Evolutionary conservation across 495 filamentous ascomycete genomes (phyloP).

Genomic region (Amniculicola lignicola): DNA sequence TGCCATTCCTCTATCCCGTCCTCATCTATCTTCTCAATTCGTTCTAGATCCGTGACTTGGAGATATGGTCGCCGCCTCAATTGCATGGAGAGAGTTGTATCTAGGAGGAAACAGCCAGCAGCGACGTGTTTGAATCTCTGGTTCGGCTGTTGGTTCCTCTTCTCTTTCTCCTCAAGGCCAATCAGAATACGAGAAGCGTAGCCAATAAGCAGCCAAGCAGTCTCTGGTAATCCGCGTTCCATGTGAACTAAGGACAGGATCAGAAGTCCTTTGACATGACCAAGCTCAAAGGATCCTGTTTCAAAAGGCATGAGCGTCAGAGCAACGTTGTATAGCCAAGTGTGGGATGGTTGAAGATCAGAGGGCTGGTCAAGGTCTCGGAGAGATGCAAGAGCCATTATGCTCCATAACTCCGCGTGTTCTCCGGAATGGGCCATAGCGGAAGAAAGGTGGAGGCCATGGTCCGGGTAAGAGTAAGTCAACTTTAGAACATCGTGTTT

Average conservation of each 20-base stretch:
- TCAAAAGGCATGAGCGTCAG: conserved; percentile 59
- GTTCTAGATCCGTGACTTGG: conserved; percentile 46
- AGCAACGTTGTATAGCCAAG: conserved; percentile 57
- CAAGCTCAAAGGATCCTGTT: conserved; percentile 54
- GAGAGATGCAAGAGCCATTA: conserved; percentile 55
- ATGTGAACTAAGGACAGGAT: conserved; percentile 60
- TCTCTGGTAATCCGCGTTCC: conserved; percentile 51
- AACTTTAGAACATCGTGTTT: conserved; percentile 62
- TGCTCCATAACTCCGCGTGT: conserved; percentile 64
- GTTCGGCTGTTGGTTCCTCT: conserved; percentile 24
- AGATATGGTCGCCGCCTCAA: conserved; percentile 55
- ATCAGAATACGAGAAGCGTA: conserved; percentile 59
- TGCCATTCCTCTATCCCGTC: conserved; percentile 73
- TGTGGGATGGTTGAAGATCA: conserved; percentile 12
- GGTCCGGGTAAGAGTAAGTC: conserved; percentile 49
- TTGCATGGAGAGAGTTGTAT: conserved; percentile 60
- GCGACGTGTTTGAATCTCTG: conserved; percentile 51
- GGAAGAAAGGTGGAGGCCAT: conserved; percentile 28
- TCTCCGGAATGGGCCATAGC: conserved; percentile 47
- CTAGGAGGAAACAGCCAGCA: conserved; percentile 63
- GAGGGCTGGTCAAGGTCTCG: conserved; percentile 16
- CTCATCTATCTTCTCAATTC: conserved; percentile 52
- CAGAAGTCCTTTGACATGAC: conserved; percentile 64
- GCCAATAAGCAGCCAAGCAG: conserved; percentile 62
- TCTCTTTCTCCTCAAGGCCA: conserved; percentile 47